phyloP scores from a whole-genome alignment of 495 filamentous ascomycete genomes.

The Penicillium soppii region DNA sequence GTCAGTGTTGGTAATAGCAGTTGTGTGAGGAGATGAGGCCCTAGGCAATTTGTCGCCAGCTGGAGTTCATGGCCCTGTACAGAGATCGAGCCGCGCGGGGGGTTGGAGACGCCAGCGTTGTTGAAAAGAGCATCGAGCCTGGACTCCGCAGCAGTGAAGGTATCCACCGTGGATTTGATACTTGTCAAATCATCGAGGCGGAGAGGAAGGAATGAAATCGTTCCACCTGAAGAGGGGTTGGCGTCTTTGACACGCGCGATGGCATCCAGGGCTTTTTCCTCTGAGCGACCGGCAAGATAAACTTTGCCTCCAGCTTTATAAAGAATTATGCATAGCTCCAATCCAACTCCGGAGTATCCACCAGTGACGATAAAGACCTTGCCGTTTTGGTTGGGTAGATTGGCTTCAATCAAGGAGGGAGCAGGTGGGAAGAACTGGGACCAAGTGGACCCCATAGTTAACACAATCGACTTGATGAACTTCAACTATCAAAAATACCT shows the following conservation, averaged over 20 bases:
- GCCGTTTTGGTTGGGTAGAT: slow-evolving; percentile 32
- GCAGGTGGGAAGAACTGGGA: slow-evolving; percentile 35
- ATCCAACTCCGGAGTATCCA: slow-evolving; percentile 40
- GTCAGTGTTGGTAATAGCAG: slow-evolving; percentile 24
- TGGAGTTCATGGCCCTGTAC: slow-evolving; percentile 39
- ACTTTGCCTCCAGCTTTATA: slow-evolving; percentile 40
- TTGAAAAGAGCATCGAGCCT: slow-evolving; percentile 55
- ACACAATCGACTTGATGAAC: too few species aligned
- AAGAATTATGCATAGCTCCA: slow-evolving; percentile 40
- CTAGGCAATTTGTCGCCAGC: slow-evolving; percentile 40
- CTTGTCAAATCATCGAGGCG: slow-evolving; percentile 49
- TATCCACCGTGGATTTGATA: slow-evolving; percentile 45
- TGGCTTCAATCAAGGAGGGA: slow-evolving; percentile 27
- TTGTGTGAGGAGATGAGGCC: slow-evolving; percentile 32
- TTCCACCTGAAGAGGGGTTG: not conserved
- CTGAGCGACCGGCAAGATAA: slow-evolving; percentile 46
- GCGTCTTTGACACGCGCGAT: slow-evolving; percentile 32
- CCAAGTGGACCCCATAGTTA: too few species aligned
- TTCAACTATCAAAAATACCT: too few species aligned
- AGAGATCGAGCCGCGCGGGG: slow-evolving; percentile 25
- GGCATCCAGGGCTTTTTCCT: slow-evolving; percentile 30
- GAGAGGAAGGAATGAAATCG: slow-evolving; percentile 42
- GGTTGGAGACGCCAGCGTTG: slow-evolving; percentile 51
- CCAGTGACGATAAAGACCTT: slow-evolving; percentile 44
- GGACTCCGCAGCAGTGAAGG: slow-evolving; percentile 37